phyloP scores from a whole-genome alignment of 345 rosid species.

The Heritiera fomes region DNA sequence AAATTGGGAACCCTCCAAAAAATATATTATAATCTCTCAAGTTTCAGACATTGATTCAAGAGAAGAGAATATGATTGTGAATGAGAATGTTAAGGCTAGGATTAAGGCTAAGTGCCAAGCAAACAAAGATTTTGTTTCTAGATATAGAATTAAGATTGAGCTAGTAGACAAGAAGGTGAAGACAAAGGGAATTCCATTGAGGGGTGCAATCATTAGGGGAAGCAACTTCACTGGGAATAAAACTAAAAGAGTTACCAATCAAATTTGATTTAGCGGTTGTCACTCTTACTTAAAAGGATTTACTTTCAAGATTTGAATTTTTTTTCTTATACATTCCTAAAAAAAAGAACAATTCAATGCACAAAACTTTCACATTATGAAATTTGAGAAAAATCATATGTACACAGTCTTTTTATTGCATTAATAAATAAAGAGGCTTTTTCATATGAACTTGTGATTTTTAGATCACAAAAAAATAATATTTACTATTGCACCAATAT shows the following conservation, averaged over 20 bases:
- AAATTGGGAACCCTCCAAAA: conserved; percentile 17
- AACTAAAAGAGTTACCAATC: not conserved
- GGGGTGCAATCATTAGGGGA: conserved; percentile 25
- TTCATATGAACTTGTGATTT: too few relatives aligned
- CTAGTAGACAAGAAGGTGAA: conserved; percentile 34
- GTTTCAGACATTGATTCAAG: conserved; percentile 15
- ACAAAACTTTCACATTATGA: too few relatives aligned
- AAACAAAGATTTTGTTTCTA: conserved; percentile 21
- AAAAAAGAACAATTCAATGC: too few relatives aligned
- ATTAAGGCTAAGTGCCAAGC: conserved; percentile 15
- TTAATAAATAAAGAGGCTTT: too few relatives aligned
- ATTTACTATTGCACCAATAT: too few relatives aligned
- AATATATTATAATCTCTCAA: not conserved
- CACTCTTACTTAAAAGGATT: too few relatives aligned
- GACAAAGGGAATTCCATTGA: conserved; percentile 28
- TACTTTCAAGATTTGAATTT: too few relatives aligned
- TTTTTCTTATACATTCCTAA: too few relatives aligned
- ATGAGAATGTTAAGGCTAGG: not conserved
- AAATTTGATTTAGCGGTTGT: too few relatives aligned
- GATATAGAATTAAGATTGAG: conserved; percentile 29
- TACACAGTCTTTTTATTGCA: too few relatives aligned
- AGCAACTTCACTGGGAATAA: conserved; percentile 22
- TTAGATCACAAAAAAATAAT: too few relatives aligned
- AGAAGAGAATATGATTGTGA: not conserved
- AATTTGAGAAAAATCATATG: too few relatives aligned